Evolutionary conservation across 345 rosid genomes (phyloP), one percentile per base, ranked within the genome.

Genomic region (Chamaenerion angustifolium): DNA sequence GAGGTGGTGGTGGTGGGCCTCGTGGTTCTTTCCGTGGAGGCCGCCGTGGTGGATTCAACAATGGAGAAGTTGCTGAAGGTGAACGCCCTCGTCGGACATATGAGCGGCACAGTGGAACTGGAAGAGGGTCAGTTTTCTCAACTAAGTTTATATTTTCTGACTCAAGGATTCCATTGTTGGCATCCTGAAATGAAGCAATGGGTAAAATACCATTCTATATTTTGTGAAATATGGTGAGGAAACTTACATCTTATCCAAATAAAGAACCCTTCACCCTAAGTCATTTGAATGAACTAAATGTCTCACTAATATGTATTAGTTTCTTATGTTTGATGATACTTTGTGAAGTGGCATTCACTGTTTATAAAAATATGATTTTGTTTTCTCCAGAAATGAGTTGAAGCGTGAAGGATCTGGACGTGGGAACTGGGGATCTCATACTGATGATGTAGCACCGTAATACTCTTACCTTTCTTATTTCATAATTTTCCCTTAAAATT

Each of bases 31-130:
- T 57, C 73, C 89, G 88, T 12, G 96, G 83, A 2, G 75, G 80
- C 46, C 95, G 85, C 18, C 88, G 83, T 21, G 94, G 90, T 61
- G 82, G 80, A 46, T 81, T 63, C 52, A 64, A 71, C 58, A 68
- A 83, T 56, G 88, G 76, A 37, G 88, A 68, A 37, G 73, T 64
- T 66, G 77, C 74, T 43, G 95, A 82, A 49, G 85, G 85, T n/a
- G 85, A 76, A 40, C 94, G 83, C 8, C 76, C 87, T 14, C 67
- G 76, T 1, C 77, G 96, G 79, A 3, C 27, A 0, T 76, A 21
- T 57, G 99, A 93, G 35, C 95, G 99, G 18, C 95, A 55, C 58
- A 93, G 96, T 60, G 94, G 94, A 45, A 93, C 95, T 51, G 99
- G 96, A 27, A 81, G 80, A 43, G 95, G 96, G 99, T 88, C n/a